Base-by-base conservation (phyloP, 495 filamentous ascomycete genomes). In the Neurospora discreta region DNA sequence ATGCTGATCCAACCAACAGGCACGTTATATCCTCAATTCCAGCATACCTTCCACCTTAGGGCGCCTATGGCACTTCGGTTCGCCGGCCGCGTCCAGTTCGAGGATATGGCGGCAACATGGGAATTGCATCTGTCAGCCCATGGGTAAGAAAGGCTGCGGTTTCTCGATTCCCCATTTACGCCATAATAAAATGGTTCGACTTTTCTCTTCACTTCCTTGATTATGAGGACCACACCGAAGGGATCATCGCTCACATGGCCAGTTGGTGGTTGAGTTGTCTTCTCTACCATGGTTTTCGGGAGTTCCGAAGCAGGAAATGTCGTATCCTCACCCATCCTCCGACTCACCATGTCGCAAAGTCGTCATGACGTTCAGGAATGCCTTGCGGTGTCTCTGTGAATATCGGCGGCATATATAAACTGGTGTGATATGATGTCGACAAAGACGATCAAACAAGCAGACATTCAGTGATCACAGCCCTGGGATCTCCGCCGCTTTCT, bases 381-480 rank as follows among this genome's bases (percentile, higher is more conserved):
- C 15, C 26, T 60, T 30, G 52, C 13, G 23, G 13, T 16, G 23
- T 60, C 3, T 0, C 30, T 5, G 1, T 16, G 26, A 16, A 1
- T 20, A 1, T 0, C 9, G 5, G 11, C 33, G 52, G 52, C n/a
- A 23, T 60, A 60, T 33, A 60, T 60, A 33, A 33, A 26, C 16
- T 0, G 13, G 33, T 0, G 4, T 33, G 3, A 7, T 30, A 16
- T 33, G 52, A 0, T 60, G 26, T 5, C 15, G 0, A 33, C 16
- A 1, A 4, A 33, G 0, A 2, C 1, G 0, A 33, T 30, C 26
- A 8, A 16, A 3, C 1, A 30, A 30, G 52, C 23, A 33, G 52
- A 16, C 1, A 30, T 60, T 60, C 6, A 0, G 3, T 33, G 1
- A 30, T 60, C 52, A 33, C 0, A 60, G 52, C 1, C 26, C 6